A percentile compares a stretch with the other conserved stretches of the same genome.
Evolutionary conservation across 2,329 filamentous ascomycete genomes (phyloP).

Genomic region (Apiospora koreana): DNA sequence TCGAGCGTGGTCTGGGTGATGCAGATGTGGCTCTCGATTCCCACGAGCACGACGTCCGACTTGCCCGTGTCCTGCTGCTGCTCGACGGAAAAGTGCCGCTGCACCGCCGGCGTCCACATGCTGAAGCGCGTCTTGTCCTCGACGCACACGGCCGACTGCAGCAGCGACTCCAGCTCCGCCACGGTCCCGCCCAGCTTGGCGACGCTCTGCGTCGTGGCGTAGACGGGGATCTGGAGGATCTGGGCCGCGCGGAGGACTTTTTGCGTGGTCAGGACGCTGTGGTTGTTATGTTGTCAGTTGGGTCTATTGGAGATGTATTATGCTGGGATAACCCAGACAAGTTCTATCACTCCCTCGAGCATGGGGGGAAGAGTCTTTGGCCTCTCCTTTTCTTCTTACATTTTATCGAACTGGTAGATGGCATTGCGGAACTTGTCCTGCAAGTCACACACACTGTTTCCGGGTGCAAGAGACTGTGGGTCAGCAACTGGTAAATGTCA

Average conservation of each 20-base stretch:
- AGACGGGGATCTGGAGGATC: conserved; percentile 73
- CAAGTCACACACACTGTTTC: conserved; percentile 80
- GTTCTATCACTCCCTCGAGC: background rate
- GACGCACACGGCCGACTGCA: conserved; percentile 54
- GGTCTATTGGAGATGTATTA: background rate
- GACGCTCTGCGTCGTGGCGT: conserved; percentile 83
- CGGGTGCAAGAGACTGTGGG: background rate
- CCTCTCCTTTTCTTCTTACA: conserved; percentile 48
- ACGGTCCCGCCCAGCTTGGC: conserved; percentile 80
- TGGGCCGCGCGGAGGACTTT: conserved; percentile 69
- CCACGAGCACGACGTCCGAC: conserved; percentile 72
- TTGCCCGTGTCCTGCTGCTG: conserved; percentile 21
- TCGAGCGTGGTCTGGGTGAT: conserved; percentile 91
- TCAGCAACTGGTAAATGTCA: background rate
- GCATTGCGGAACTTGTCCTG: conserved; percentile 88
- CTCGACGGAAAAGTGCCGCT: conserved; percentile 32
- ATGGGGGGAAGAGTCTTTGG: background rate
- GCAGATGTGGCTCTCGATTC: conserved; percentile 94
- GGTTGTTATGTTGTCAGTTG: conserved; percentile 11
- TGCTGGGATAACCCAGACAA: background rate
- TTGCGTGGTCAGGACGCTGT: conserved; percentile 64
- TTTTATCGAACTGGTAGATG: conserved; percentile 82
- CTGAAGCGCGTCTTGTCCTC: conserved; percentile 89
- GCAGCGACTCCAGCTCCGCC: conserved; percentile 62
- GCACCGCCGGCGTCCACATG: conserved; percentile 77